Conservation (phyloP, 2,329 filamentous ascomycete species). For the Dendrostoma leiphaemia region DNA sequence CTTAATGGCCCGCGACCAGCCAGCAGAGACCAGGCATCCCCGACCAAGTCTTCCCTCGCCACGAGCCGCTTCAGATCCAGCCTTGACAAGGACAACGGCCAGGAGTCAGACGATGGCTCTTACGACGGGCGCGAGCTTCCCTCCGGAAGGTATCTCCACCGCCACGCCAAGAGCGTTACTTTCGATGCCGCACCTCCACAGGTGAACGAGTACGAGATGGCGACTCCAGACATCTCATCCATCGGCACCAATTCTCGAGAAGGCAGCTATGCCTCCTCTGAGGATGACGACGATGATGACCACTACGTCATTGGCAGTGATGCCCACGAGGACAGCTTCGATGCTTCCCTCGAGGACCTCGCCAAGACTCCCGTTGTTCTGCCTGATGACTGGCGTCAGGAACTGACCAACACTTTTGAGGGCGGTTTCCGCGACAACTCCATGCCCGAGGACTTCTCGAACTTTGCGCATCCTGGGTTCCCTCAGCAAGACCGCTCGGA, state of each 20-base stretch:
- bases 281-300: slow-evolving; percentile 70
- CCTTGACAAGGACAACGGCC: slow-evolving; percentile 67
- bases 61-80: slow-evolving; percentile 62
- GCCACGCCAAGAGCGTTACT: slow-evolving; percentile 94
- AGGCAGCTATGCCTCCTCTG: slow-evolving; percentile 86
- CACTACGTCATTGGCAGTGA: slow-evolving; percentile 53
- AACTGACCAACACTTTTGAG: slow-evolving; percentile 44
- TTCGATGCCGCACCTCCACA: slow-evolving; percentile 93
- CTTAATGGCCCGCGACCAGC: slow-evolving; percentile 41
- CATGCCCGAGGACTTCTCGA: slow-evolving; percentile 53
- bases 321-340: slow-evolving; percentile 83
- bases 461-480: slow-evolving; percentile 44
- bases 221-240: slow-evolving; percentile 92
- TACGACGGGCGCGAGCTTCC: slow-evolving; percentile 58
- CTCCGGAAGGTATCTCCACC: slow-evolving; percentile 67
- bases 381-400: slow-evolving; percentile 90
- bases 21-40: slow-evolving; percentile 72
- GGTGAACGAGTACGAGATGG: slow-evolving; percentile 97
- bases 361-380: slow-evolving; percentile 98
- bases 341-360: slow-evolving; percentile 90
- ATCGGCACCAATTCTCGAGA: slow-evolving; percentile 86
- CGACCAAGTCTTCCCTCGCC: slow-evolving; percentile 86
- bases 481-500: slow-evolving; percentile 63
- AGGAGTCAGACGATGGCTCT: slow-evolving; percentile 66
- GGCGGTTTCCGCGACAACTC: slow-evolving; percentile 73